Evolutionary conservation across 192 early-diverging fungal species (phyloP).

Genomic region (Backusella morwellensis): DNA sequence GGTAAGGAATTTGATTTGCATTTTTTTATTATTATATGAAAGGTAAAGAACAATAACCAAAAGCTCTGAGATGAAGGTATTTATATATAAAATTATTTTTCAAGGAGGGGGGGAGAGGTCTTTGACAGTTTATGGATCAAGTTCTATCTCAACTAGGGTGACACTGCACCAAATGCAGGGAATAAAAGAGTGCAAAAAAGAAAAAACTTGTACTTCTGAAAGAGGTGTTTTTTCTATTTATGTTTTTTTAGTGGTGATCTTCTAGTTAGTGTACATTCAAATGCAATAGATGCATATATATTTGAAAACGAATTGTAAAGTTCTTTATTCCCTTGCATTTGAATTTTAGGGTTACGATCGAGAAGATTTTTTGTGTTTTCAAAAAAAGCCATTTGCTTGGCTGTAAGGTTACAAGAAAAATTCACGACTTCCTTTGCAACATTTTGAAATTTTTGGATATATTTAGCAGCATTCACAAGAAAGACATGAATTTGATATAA

Average conservation of each 20-base stretch:
- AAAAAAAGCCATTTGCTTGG: no score
- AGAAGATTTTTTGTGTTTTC: no score
- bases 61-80: not conserved
- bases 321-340: no score
- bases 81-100: not conserved
- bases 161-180: not conserved
- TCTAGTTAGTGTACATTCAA: not conserved
- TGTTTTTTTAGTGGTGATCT: not conserved
- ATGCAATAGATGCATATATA: not conserved
- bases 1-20: conserved; percentile 1
- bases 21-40: not conserved
- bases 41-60: not conserved
- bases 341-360: no score
- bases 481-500: no score
- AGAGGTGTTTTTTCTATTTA: not conserved
- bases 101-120: not conserved
- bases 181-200: not conserved
- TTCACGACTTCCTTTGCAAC: no score
- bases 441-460: no score
- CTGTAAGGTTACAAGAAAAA: no score
- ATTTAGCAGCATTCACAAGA: no score
- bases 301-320: not conserved
- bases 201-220: not conserved
- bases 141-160: not conserved
- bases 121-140: not conserved